Conservation (phyloP, 768 basidiomycete genomes). For the Saitozyma sp. region DNA sequence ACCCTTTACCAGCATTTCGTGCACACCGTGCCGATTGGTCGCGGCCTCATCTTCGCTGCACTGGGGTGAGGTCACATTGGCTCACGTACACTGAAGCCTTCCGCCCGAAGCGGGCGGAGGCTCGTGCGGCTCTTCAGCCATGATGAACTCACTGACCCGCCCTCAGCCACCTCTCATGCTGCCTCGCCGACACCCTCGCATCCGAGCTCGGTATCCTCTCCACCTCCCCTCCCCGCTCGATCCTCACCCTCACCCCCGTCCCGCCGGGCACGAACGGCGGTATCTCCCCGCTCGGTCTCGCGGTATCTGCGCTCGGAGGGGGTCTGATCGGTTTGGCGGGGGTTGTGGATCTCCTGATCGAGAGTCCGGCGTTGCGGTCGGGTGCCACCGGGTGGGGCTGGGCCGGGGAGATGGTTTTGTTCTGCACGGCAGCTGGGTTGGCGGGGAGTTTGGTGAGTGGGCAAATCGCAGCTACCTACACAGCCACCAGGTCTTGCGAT, state of each 20-base stretch:
- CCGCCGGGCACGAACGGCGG: constrained; percentile 92
- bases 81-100: background rate
- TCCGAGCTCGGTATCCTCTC: constrained; percentile 91
- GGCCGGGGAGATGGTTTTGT: constrained; percentile 58
- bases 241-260: constrained; percentile 73
- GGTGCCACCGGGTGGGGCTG: constrained; percentile 37
- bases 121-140: background rate
- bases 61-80: constrained; percentile 28
- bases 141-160: background rate
- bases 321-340: constrained; percentile 67
- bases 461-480: too few relatives aligned
- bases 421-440: constrained; percentile 69
- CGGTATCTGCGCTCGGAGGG: constrained; percentile 73
- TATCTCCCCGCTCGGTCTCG: constrained; percentile 71
- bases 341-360: constrained; percentile 61
- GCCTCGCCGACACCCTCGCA: constrained; percentile 86
- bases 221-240: constrained; percentile 61
- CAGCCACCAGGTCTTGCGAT: too few relatives aligned
- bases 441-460: constrained; percentile 73
- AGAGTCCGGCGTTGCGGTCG: constrained; percentile 56
- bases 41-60: constrained; percentile 23
- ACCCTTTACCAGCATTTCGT: constrained; percentile 5
- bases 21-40: background rate
- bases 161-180: constrained; percentile 78
- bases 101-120: background rate